Percentiles rank a stretch among this genome's conserved stretches.
These are phyloP conservation scores for Mycena indigotica DNA, from an alignment of 768 basidiomycete species.

Conservation along the genomic window DNA sequence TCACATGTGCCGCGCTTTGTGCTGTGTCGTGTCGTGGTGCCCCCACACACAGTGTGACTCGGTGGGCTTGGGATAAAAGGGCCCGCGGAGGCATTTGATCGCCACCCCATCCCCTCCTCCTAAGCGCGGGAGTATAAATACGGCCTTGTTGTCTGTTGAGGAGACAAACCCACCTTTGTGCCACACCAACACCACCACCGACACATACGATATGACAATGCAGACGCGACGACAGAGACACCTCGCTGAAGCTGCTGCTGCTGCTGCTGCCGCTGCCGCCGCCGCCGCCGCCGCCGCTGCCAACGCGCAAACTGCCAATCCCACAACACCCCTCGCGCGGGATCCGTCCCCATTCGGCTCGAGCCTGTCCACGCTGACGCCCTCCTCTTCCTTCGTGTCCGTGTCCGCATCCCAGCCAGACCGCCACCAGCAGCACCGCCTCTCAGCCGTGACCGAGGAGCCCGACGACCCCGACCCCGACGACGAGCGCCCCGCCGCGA, in stretches of 20 bases:
- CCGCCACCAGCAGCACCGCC: background rate
- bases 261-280: background rate
- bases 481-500: background rate
- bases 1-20: too few species aligned
- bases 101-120: background rate
- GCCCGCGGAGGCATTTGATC: background rate
- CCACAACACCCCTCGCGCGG: background rate
- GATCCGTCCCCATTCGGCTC: background rate
- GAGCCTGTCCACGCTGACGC: background rate
- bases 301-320: background rate
- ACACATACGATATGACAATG: background rate
- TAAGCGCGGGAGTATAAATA: background rate
- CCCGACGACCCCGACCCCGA: background rate
- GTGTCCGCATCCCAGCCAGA: background rate
- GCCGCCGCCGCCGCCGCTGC: background rate
- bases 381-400: background rate
- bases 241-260: background rate
- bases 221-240: background rate
- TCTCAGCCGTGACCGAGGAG: background rate
- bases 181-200: background rate
- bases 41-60: too few species aligned
- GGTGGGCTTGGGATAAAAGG: background rate
- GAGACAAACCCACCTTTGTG: background rate
- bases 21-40: too few species aligned
- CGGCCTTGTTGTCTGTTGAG: background rate